These are phyloP conservation scores for Phaeosphaeria sp. DNA, from an alignment of 2,329 filamentous ascomycete genomes.

Conservation along the genomic window DNA sequence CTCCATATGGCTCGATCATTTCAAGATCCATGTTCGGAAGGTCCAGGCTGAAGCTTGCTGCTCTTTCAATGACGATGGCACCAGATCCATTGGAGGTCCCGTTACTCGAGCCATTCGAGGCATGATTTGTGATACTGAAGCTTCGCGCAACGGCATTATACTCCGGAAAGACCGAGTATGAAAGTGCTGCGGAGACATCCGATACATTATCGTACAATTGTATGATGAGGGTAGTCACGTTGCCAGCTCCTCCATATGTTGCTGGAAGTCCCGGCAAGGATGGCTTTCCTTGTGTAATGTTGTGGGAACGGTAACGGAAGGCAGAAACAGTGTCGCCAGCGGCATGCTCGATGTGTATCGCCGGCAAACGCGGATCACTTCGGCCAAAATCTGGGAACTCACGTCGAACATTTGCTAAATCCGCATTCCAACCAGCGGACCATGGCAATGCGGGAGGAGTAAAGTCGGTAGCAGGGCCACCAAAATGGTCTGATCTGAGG, in stretches of 20 bases:
- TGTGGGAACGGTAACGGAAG: slow-evolving; percentile 64
- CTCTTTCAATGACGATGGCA: slow-evolving; percentile 61
- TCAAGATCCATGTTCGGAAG: slow-evolving; percentile 66
- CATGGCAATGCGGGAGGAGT: slow-evolving; percentile 51
- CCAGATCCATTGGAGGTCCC: slow-evolving; percentile 52
- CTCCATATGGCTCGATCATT: slow-evolving; percentile 67
- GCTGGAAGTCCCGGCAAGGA: slow-evolving; percentile 62
- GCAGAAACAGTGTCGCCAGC: slow-evolving; percentile 65
- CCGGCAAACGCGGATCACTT: slow-evolving; percentile 68
- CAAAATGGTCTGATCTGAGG: slow-evolving; percentile 67
- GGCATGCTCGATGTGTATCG: slow-evolving; percentile 65
- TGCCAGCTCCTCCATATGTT: slow-evolving; percentile 62
- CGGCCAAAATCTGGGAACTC: slow-evolving; percentile 70
- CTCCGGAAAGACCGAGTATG: slow-evolving; percentile 68
- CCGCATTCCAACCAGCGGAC: slow-evolving; percentile 61
- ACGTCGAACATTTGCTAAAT: slow-evolving; percentile 60
- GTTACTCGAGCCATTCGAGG: background rate
- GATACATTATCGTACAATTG: slow-evolving; percentile 66
- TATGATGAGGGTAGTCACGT: slow-evolving; percentile 66
- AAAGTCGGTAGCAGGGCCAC: slow-evolving; percentile 61
- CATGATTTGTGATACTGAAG: slow-evolving; percentile 64
- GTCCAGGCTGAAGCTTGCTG: slow-evolving; percentile 68
- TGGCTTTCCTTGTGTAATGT: slow-evolving; percentile 64
- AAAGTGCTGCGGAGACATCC: slow-evolving; percentile 63
- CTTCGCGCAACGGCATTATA: slow-evolving; percentile 68